phyloP scores from a whole-genome alignment of 2,329 filamentous ascomycete genomes.

The Sporothrix mexicana region DNA sequence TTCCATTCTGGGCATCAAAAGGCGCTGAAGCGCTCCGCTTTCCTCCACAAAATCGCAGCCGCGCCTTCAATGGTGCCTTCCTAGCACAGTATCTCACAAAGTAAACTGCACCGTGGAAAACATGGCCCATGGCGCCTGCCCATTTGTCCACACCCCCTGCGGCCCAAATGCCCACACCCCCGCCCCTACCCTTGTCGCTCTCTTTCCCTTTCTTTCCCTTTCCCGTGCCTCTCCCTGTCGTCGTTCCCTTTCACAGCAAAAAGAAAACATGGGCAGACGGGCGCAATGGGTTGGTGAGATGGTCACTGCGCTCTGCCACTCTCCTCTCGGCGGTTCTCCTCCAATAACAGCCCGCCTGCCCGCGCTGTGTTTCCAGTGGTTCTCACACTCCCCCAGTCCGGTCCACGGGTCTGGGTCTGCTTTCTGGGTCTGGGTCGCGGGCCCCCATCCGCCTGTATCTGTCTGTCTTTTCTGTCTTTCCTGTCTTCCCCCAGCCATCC shows the following conservation, averaged over 20 bases:
- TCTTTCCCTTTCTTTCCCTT: background rate
- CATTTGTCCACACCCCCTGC: conserved; percentile 19
- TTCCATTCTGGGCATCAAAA: conserved; percentile 11
- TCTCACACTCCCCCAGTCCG: conserved; percentile 29
- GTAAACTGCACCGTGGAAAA: conserved; percentile 1
- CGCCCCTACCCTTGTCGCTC: background rate
- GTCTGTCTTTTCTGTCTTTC: background rate
- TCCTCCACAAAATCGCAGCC: background rate
- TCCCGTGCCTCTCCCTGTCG: conserved; percentile 1
- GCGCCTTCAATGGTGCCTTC: too few relatives aligned
- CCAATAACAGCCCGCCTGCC: conserved; percentile 27
- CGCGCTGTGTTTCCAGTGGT: conserved; percentile 7
- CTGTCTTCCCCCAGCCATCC: conserved; percentile 9
- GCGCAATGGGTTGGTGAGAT: background rate
- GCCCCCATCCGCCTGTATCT: background rate
- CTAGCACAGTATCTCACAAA: background rate
- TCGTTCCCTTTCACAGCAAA: background rate
- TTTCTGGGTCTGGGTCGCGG: conserved; percentile 16
- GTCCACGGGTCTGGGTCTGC: conserved; percentile 34
- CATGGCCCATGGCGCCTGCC: background rate
- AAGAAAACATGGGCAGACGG: background rate
- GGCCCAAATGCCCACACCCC: conserved; percentile 6
- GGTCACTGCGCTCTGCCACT: conserved; percentile 20
- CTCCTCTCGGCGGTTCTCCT: conserved; percentile 23
- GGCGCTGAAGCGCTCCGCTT: background rate